Conservation (phyloP, 1,284 basidiomycete species). For the Pyrrhoderma lamaoense region DNA sequence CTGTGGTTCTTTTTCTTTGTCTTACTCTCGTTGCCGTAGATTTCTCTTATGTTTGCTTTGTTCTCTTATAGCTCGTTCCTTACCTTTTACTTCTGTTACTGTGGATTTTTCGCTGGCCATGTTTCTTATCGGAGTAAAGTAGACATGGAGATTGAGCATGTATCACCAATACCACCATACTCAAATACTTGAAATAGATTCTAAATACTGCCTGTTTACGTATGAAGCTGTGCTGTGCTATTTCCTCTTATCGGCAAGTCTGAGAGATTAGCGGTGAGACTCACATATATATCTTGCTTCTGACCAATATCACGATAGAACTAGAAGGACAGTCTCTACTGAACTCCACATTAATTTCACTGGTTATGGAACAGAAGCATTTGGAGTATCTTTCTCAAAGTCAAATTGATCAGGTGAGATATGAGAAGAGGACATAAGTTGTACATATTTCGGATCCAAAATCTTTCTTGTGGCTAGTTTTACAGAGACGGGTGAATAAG, state of each 20-base stretch:
- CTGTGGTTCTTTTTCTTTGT: slow-evolving; percentile 3
- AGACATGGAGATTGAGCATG: neutral
- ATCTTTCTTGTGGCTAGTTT: slow-evolving; percentile 5
- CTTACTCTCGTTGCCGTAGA: slow-evolving; percentile 2
- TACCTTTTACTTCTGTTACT: neutral
- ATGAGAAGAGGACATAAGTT: neutral
- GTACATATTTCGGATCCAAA: too few relatives aligned
- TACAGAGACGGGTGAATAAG: slow-evolving; percentile 16
- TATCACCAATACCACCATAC: neutral
- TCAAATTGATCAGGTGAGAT: slow-evolving; percentile 20
- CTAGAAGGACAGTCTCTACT: neutral
- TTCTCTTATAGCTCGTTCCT: slow-evolving; percentile 1
- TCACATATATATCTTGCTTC: neutral
- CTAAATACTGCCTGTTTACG: neutral
- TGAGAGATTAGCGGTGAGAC: neutral
- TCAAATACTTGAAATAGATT: neutral
- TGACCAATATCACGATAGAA: neutral
- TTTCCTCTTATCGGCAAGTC: neutral
- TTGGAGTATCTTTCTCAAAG: slow-evolving; percentile 18
- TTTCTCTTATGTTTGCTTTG: slow-evolving; percentile 7
- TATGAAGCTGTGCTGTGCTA: neutral
- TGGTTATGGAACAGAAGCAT: neutral
- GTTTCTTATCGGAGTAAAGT: neutral
- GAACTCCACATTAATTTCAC: neutral
- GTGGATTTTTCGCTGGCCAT: slow-evolving; percentile 6